These are phyloP conservation scores for Boletus albobrunnescens DNA, from an alignment of 1,284 basidiomycete species.

Conservation along the genomic window DNA sequence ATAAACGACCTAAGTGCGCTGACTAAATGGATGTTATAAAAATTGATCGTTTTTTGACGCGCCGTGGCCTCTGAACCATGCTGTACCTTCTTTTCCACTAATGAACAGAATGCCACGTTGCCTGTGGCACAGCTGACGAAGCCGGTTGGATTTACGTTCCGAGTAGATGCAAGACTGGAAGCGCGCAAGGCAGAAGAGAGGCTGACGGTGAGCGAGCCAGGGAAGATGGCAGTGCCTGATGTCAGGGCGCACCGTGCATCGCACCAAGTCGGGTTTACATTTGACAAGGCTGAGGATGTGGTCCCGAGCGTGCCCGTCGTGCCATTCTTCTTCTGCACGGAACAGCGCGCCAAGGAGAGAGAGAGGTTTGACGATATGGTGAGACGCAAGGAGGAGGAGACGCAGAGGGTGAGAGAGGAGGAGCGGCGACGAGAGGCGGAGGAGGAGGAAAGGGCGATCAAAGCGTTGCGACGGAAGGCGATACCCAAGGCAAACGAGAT, in stretches of 20 bases:
- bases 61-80: conserved; percentile 1
- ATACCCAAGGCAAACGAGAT: conserved; percentile 67
- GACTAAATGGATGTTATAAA: conserved; percentile 16
- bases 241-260: conserved; percentile 52
- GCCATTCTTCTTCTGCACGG: conserved; percentile 48
- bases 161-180: conserved; percentile 42
- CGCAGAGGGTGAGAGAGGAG: conserved; percentile 41
- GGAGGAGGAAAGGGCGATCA: conserved; percentile 55
- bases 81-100: conserved; percentile 16
- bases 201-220: conserved; percentile 23
- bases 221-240: conserved; percentile 43
- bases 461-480: conserved; percentile 53
- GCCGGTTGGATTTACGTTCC: conserved; percentile 50
- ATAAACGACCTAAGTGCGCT: conserved; percentile 20
- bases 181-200: conserved; percentile 34
- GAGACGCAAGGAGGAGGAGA: conserved; percentile 52
- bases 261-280: conserved; percentile 40
- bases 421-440: conserved; percentile 42
- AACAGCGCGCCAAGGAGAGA: conserved; percentile 54
- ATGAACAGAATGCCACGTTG: conserved; percentile 28
- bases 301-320: conserved; percentile 44
- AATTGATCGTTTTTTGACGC: conserved; percentile 10
- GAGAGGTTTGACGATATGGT: conserved; percentile 58
- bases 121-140: conserved; percentile 42
- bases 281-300: conserved; percentile 42